Evolutionary conservation across 2,329 filamentous ascomycete species (phyloP), one percentile per base, ranked within the genome.

Genomic region (Xylariaceae sp.): DNA sequence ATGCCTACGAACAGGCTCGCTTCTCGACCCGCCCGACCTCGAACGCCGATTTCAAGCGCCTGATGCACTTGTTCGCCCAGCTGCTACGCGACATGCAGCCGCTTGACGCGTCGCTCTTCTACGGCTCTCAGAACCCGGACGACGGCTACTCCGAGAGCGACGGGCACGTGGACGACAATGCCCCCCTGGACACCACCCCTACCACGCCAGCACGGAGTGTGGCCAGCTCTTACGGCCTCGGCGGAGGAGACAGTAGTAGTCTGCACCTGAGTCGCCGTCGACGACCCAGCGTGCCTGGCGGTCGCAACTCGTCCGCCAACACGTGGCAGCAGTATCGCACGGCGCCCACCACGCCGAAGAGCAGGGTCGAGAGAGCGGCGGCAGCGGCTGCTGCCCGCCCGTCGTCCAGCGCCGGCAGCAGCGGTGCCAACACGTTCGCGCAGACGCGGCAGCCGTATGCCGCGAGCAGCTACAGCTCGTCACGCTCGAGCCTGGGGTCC

Each of bases 1-100:
- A 70, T 1, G 64, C 75, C 14, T 98, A 95, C 60, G 92, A 96
- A 61, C 68, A 75, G 37, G 87, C 88, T 3, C 80, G 90, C 25
- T 98, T 94, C 61, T 89, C 85, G 2, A 75, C 73, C 0, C 64
- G 67, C 5, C 73, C 81, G 1, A 64, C 94, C 4, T 72, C 75
- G 3, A 81, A 89, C 46, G 51, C 60, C 0, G 72, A 81, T 32
- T 96, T 98, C 54, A 72, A 83, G 23, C 63, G 71, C 15, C 65
- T 95, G 19, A 95, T 95, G 87, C 73, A 78, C 36, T 68, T 84
- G 17, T 95, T 96, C 57, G 83, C 89, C 2, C 77, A 83, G 33
- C 65, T 96, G 0, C 64, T 96, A 11, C 76, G 83, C 33, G 73
- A 70, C 13, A 94, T 96, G 83, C 71, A 65, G 18, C 68, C 74